These are phyloP conservation scores for Alternaria gaisen DNA, from an alignment of 2,329 filamentous ascomycete genomes.

Conservation along the genomic window DNA sequence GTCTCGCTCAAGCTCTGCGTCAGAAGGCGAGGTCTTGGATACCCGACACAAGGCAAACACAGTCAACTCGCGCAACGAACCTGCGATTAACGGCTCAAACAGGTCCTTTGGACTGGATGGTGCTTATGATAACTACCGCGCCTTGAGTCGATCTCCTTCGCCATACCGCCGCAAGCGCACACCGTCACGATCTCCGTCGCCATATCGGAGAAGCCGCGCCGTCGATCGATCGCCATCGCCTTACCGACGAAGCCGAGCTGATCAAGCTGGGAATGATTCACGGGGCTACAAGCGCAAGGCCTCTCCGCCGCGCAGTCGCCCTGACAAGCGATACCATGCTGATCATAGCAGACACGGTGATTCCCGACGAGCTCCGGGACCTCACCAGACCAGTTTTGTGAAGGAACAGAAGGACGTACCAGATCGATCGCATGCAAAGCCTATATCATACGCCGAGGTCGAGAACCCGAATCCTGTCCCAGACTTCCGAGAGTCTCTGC, in stretches of 20 bases:
- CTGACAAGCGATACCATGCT: constrained; percentile 66
- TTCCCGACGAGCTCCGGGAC: constrained; percentile 63
- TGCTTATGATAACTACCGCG: constrained; percentile 37
- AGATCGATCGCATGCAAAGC: constrained; percentile 30
- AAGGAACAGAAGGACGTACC: constrained; percentile 19
- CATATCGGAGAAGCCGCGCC: constrained; percentile 36
- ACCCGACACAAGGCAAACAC: constrained; percentile 48
- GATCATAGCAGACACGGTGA: constrained; percentile 59
- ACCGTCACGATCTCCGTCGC: constrained; percentile 40
- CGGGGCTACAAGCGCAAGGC: constrained; percentile 56
- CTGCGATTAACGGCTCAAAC: constrained; percentile 46
- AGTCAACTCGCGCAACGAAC: constrained; percentile 37
- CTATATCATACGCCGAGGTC: constrained; percentile 46
- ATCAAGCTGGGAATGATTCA: constrained; percentile 36
- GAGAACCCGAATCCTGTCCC: constrained; percentile 55
- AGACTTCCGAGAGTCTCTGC: constrained; percentile 27
- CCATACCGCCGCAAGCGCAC: constrained; percentile 38
- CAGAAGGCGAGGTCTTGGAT: constrained; percentile 42
- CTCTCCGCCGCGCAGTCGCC: constrained; percentile 39
- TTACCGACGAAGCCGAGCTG: constrained; percentile 33
- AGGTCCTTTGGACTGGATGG: constrained; percentile 44
- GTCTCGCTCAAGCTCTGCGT: constrained; percentile 40
- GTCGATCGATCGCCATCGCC: constrained; percentile 41
- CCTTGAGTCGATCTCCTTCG: constrained; percentile 43
- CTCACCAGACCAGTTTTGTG: constrained; percentile 10